Conservation (phyloP, 208 protist species). For the Naegleria gruberi region DNA sequence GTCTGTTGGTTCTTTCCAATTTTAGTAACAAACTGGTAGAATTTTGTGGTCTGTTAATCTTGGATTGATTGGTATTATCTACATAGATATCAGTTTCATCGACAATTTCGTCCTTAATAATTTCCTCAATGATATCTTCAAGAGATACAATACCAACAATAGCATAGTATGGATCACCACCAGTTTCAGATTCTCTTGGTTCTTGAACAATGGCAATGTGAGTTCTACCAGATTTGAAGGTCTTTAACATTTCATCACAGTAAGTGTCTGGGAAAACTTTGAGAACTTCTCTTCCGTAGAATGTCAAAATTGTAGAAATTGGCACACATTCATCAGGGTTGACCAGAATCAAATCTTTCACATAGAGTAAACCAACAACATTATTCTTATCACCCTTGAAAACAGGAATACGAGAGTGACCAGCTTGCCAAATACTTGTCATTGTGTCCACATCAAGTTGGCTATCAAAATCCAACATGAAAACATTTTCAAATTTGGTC, state of each 20-base stretch:
- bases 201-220: conserved; percentile 85
- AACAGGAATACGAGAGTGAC: conserved; percentile 84
- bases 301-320: conserved; percentile 75
- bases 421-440: conserved; percentile 73
- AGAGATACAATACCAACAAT: conserved; percentile 87
- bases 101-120: conserved; percentile 91
- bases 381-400: conserved; percentile 78
- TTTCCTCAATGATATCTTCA: conserved; percentile 92
- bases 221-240: conserved; percentile 79
- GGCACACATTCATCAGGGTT: conserved; percentile 84
- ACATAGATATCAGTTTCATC: conserved; percentile 78
- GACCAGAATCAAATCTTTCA: conserved; percentile 84
- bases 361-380: conserved; percentile 76
- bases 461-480: conserved; percentile 73
- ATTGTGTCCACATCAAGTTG: conserved; percentile 80
- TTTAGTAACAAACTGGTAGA: background rate
- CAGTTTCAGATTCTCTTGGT: conserved; percentile 36
- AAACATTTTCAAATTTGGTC: conserved; percentile 80
- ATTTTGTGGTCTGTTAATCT: background rate
- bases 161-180: conserved; percentile 85
- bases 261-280: conserved; percentile 69
- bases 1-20: background rate
- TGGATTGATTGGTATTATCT: background rate
- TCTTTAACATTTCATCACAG: conserved; percentile 84
- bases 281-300: conserved; percentile 78